A percentile compares a stretch with the other conserved stretches of the same genome.
phyloP scores from a whole-genome alignment of 768 basidiomycete species.

The Termitomyces sp. region DNA sequence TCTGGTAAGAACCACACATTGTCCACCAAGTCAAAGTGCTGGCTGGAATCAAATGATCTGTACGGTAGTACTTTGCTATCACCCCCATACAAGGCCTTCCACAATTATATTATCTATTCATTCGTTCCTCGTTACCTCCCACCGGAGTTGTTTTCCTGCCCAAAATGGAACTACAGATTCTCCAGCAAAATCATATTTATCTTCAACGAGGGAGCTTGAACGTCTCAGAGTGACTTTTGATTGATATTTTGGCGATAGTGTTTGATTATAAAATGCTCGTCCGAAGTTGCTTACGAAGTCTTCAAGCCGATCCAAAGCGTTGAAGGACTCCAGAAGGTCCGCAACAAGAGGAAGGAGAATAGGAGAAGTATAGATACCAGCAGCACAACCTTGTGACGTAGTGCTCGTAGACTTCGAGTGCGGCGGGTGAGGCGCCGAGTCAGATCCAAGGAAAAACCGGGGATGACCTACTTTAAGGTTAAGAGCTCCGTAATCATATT shows the following conservation, averaged over 20 bases:
- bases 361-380: conserved; percentile 93
- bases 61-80: background rate
- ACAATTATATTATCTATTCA: background rate
- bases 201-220: conserved; percentile 34
- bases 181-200: conserved; percentile 39
- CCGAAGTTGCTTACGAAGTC: conserved; percentile 79
- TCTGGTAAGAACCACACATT: no score
- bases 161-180: conserved; percentile 78
- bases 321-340: conserved; percentile 81
- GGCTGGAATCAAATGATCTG: background rate
- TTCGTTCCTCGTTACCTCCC: conserved; percentile 44
- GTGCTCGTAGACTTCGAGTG: conserved; percentile 63
- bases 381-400: conserved; percentile 75
- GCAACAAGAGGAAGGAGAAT: conserved; percentile 88
- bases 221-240: conserved; percentile 38
- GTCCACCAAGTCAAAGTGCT: background rate
- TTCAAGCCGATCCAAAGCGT: conserved; percentile 75
- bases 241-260: conserved; percentile 21
- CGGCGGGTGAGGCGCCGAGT: conserved; percentile 89
- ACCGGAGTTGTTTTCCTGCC: conserved; percentile 75
- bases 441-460: conserved; percentile 95
- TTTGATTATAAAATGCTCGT: conserved; percentile 66
- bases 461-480: conserved; percentile 58
- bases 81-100: background rate
- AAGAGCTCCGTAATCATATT: background rate